Conservation (phyloP, 2,329 filamentous ascomycete species). For the Coniochaeta sp. region DNA sequence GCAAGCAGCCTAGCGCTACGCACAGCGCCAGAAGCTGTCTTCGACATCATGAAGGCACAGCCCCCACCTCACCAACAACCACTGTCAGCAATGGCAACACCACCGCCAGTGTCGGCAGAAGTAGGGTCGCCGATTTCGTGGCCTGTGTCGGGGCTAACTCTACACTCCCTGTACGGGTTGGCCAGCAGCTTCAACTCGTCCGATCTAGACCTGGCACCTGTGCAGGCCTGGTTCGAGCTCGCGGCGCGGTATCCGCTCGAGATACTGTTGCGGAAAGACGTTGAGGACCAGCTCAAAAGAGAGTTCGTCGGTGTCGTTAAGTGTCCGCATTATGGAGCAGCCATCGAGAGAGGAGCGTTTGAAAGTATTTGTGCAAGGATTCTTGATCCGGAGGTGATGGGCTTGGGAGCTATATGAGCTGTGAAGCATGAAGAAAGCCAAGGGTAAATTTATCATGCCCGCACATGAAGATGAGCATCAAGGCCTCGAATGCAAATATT, state of each 20-base stretch:
- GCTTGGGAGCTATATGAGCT: not conserved
- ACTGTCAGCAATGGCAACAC: not conserved
- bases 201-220: slow-evolving; percentile 36
- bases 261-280: slow-evolving; percentile 23
- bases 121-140: slow-evolving; percentile 19
- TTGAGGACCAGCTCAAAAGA: slow-evolving; percentile 28
- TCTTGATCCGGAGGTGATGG: slow-evolving; percentile 18
- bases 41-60: slow-evolving; percentile 10
- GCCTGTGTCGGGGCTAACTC: slow-evolving; percentile 30
- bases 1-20: slow-evolving; percentile 34
- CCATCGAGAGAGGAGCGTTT: slow-evolving; percentile 36
- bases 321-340: slow-evolving; percentile 40
- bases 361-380: slow-evolving; percentile 36
- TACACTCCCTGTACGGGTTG: slow-evolving; percentile 35
- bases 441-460: too few relatives aligned
- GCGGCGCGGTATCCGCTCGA: slow-evolving; percentile 29
- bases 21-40: slow-evolving; percentile 26
- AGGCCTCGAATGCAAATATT: too few relatives aligned
- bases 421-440: not conserved
- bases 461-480: not conserved
- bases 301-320: slow-evolving; percentile 35
- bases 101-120: not conserved
- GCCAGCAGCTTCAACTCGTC: slow-evolving; percentile 35
- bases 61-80: not conserved
- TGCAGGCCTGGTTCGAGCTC: slow-evolving; percentile 49